These are phyloP conservation scores for Tagetes patula DNA, from an alignment of 129 eudicot genomes.

Conservation along the genomic window DNA sequence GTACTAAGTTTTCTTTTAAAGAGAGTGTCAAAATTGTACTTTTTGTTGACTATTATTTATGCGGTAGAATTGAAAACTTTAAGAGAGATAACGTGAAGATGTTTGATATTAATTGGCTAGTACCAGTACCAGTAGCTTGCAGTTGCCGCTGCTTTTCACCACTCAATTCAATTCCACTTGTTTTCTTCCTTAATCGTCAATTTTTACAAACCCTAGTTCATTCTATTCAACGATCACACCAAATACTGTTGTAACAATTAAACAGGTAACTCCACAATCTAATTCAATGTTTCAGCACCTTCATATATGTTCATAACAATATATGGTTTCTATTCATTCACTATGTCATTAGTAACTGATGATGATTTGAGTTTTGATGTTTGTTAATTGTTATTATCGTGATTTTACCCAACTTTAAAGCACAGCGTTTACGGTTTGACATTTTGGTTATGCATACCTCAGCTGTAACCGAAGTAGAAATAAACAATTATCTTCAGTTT, in stretches of 20 bases:
- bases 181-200: constrained; percentile 3
- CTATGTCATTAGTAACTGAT: neutral
- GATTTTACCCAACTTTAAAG: neutral
- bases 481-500: neutral
- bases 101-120: constrained; percentile 11
- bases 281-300: neutral
- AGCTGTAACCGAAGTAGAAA: too few relatives aligned
- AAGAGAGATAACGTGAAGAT: neutral
- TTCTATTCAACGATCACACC: neutral
- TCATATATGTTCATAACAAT: neutral
- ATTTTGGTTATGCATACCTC: neutral
- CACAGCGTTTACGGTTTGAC: neutral
- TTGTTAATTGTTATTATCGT: neutral
- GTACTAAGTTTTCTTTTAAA: too few relatives aligned
- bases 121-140: constrained; percentile 2
- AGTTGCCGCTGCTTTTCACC: constrained; percentile 22
- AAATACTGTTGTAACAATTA: neutral
- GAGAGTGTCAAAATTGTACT: too few relatives aligned
- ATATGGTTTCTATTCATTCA: neutral
- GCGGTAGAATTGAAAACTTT: neutral
- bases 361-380: constrained; percentile 10
- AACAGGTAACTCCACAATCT: constrained; percentile 29
- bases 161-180: constrained; percentile 15
- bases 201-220: constrained; percentile 22
- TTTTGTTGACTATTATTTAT: too few relatives aligned